Conservation (phyloP, 1,284 basidiomycete genomes). For the Irpex rosettiformis region DNA sequence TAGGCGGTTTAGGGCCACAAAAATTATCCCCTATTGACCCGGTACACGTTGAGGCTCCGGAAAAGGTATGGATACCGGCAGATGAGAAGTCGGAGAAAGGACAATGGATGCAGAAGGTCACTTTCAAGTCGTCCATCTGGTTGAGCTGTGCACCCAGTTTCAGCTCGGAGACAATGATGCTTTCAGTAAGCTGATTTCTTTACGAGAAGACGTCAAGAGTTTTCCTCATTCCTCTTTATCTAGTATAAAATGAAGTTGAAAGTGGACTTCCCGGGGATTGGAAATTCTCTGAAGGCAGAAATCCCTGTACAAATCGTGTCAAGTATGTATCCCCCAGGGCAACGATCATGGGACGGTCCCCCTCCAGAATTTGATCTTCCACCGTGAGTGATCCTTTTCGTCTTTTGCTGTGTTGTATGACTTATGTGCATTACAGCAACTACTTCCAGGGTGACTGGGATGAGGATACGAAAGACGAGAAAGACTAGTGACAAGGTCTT, state of each 20-base stretch:
- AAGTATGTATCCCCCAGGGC: background rate
- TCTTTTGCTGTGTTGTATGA: background rate
- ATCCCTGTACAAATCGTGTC: constrained; percentile 7
- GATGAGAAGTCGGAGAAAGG: background rate
- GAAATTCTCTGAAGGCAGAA: constrained; percentile 6
- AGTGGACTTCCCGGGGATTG: constrained; percentile 14
- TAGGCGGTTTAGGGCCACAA: constrained; percentile 1
- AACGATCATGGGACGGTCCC: constrained; percentile 5
- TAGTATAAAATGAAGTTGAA: constrained; percentile 12
- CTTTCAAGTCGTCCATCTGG: background rate
- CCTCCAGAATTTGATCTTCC: constrained; percentile 10
- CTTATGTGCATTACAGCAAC: background rate
- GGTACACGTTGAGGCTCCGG: background rate
- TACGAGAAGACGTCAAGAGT: too few species aligned
- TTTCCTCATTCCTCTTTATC: too few species aligned
- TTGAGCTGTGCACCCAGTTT: background rate
- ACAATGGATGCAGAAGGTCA: background rate
- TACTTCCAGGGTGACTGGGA: background rate
- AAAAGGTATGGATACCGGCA: background rate
- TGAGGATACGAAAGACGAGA: background rate
- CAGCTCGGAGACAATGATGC: background rate
- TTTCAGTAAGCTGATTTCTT: background rate
- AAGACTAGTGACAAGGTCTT: too few species aligned
- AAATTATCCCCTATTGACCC: background rate
- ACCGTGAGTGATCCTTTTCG: background rate